Base-by-base conservation (phyloP, 345 rosid species). In the Gossypium herbaceum region DNA sequence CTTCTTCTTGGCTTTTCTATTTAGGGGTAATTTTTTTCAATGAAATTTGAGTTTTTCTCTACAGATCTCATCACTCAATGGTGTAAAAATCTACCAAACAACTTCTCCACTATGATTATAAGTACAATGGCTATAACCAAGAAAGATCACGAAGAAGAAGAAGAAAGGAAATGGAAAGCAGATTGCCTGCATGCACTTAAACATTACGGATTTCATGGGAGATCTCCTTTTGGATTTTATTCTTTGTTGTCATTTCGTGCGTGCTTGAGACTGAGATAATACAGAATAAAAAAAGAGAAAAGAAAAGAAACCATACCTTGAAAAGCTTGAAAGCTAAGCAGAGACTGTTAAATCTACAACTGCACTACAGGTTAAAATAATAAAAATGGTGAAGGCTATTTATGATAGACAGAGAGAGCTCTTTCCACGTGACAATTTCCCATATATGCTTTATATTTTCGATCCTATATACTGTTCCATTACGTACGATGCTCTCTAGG, bases 241-340 rank as follows among this genome's bases (percentile, higher is more conserved):
- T n/a, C 52, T 43, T 65, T 19, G 27, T 41, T 43, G 51, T 66
- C 34, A 6, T 66, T 66, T 12, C 60, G 13, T 44, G 51, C 20
- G 51, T 19, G 52, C 7, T 2, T 44, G 51, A 60, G n/a, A 60
- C 55, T 19, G 34, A 45, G 39, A 20, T 3, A 12, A 66, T 22
- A 22, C 20, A 68, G 54, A 34, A 34, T 25, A 7, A 67, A 1
- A 47, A 50, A 20, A 2, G 25, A 19, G 2, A 67, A 22, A 45
- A 15, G 24, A n/a, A 24, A 47, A 2, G 66, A 68, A 15, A 47
- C 3, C 72, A 68, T 69, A 69, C 73, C 73, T 68, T 68, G 56
- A 13, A 22, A 47, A 47, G 50, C 24, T 39, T 16, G 54, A 55
- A 51, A 51, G 15, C 16, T 25, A 29, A 58, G 55, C 9, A 47